Base-by-base conservation (phyloP, 257 asterid species). In the Scutellaria minor region DNA sequence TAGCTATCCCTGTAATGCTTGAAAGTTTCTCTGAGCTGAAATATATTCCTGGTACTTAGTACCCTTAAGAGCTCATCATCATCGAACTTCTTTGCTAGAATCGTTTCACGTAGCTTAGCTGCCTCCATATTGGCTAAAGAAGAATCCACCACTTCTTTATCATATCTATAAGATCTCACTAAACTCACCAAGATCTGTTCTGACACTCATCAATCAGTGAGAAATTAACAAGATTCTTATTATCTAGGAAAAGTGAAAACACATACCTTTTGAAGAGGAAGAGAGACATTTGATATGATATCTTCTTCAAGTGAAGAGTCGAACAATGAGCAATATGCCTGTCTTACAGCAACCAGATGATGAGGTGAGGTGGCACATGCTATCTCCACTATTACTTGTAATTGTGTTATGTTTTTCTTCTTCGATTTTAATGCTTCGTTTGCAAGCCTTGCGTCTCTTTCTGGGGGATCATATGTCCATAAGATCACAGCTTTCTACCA, bases 361-460 rank as follows among this genome's bases (percentile, higher is more conserved):
- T 82, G 83, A 47, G 96, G 96, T 10, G 96, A 83, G 9, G 88
- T 45, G 41, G 96, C 88, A 53, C 96, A 89, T 0, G 96, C 96
- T 80, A 90, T 86, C 86, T 92, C 98, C 4, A 83, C 90, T 13
- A 89, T 79, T 3, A 86, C 88, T 80, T 90, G 96, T n/a, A 90
- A 77, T 2, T 85, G 83, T 1, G 69, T 81, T 37, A 83, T 61
- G 67, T 35, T 81, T 72, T 85, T 85, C 74, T 61, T 77, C 76
- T 27, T 75, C 0, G 90, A 83, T 53, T 76, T 88, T 68, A 92
- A 77, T n/a, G 95, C 92, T 68, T 80, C 85, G n/a, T 88, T 87
- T 3, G 88, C 96, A 15, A 92, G 86, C 73, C 86, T 82, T 5
- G 97, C 97, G 59, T 92, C 97, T 78, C 97, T 87, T 72, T 88